These are phyloP conservation scores for Pleurotus eryngii DNA, from an alignment of 768 basidiomycete species.

Conservation along the genomic window DNA sequence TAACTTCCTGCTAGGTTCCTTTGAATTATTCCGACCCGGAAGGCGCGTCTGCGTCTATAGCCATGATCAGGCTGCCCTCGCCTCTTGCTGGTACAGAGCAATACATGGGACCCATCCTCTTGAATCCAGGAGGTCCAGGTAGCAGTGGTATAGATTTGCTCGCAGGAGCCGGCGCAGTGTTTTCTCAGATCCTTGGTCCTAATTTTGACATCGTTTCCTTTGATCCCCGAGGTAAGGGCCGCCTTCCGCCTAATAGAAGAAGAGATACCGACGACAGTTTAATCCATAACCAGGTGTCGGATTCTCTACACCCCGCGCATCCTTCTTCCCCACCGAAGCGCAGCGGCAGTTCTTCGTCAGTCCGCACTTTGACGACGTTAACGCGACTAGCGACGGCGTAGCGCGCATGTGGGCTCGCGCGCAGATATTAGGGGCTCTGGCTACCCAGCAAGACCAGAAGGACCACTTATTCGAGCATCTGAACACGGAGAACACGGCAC, in stretches of 20 bases:
- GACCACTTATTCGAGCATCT: slow-evolving; percentile 24
- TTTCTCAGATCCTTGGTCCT: slow-evolving; percentile 34
- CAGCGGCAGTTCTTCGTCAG: slow-evolving; percentile 27
- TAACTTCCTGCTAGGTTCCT: slow-evolving; percentile 32
- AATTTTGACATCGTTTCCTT: slow-evolving; percentile 44
- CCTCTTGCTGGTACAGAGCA: slow-evolving; percentile 17
- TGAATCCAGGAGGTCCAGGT: slow-evolving; percentile 48
- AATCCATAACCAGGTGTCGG: slow-evolving; percentile 24
- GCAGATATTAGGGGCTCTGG: slow-evolving; percentile 27
- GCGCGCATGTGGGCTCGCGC: slow-evolving; percentile 28
- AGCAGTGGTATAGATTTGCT: slow-evolving; percentile 35
- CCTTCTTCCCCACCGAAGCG: slow-evolving; percentile 29
- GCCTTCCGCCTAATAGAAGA: background rate
- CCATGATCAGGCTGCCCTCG: slow-evolving; percentile 37
- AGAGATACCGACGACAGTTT: background rate
- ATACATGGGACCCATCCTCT: slow-evolving; percentile 42
- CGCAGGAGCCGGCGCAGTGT: slow-evolving; percentile 14
- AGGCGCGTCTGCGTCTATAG: slow-evolving; percentile 35
- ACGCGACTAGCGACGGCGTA: slow-evolving; percentile 21
- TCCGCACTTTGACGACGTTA: slow-evolving; percentile 13
- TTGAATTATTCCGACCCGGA: slow-evolving; percentile 39
- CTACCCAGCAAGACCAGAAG: slow-evolving; percentile 20
- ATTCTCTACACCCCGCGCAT: slow-evolving; percentile 29
- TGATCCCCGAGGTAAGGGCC: slow-evolving; percentile 39
- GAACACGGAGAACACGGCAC: slow-evolving; percentile 27